Evolutionary conservation across 225 moss, liverwort and hornwort genomes (phyloP).

Genomic region (Sphagnum contortum): DNA sequence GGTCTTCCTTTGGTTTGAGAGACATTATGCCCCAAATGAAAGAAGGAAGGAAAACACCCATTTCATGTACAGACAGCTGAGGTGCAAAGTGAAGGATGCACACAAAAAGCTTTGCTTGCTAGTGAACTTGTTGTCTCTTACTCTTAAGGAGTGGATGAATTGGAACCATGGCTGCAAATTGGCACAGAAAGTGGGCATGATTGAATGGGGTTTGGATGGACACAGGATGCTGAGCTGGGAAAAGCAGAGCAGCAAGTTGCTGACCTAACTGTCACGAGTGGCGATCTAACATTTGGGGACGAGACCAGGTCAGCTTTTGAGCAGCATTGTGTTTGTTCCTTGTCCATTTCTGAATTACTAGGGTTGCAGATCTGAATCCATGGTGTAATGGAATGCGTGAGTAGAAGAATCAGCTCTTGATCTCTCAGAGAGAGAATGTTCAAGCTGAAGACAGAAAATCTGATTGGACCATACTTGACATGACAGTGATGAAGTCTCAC

Average conservation of each 20-base stretch:
- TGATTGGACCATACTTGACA: neutral
- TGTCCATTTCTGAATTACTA: neutral
- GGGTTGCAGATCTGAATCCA: neutral
- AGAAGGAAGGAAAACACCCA: too few species aligned
- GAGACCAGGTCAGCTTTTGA: slow-evolving; percentile 48
- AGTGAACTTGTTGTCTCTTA: neutral
- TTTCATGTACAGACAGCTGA: too few species aligned
- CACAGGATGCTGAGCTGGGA: slow-evolving; percentile 51
- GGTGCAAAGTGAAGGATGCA: too few species aligned
- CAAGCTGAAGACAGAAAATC: too few species aligned
- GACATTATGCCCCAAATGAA: too few species aligned
- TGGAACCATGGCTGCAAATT: slow-evolving; percentile 3
- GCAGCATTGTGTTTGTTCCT: neutral
- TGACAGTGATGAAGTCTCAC: slow-evolving; percentile 78
- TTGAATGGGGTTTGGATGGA: too few species aligned
- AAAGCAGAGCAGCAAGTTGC: slow-evolving; percentile 82
- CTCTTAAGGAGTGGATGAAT: neutral
- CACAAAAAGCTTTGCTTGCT: too few species aligned
- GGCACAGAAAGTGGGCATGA: too few species aligned
- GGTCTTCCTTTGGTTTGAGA: too few species aligned
- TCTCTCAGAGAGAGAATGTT: too few species aligned
- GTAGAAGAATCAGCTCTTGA: neutral
- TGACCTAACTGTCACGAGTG: slow-evolving; percentile 70
- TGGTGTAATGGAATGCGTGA: neutral
- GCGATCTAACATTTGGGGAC: slow-evolving; percentile 92